These are phyloP conservation scores for Brassica nigra DNA, from an alignment of 345 rosid species.

Conservation along the genomic window DNA sequence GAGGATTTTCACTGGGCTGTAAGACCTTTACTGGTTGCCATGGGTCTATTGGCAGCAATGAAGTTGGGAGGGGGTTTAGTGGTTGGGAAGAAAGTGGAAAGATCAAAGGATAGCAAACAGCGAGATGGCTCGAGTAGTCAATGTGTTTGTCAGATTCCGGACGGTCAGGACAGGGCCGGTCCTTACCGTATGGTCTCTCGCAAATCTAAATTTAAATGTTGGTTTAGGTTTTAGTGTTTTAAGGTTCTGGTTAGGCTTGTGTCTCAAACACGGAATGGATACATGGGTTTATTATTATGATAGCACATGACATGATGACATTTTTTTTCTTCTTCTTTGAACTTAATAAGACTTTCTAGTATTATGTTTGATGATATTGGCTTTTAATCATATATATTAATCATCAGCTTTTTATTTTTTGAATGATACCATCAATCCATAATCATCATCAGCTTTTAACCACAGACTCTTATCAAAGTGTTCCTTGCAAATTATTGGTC, in stretches of 20 bases:
- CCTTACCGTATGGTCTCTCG: background rate
- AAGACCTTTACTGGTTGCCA: conserved; percentile 73
- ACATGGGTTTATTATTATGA: background rate
- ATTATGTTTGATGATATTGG: background rate
- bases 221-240: background rate
- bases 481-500: background rate
- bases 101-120: conserved; percentile 50
- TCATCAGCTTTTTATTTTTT: background rate
- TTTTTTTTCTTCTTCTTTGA: background rate
- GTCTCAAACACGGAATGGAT: background rate
- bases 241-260: background rate
- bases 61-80: conserved; percentile 53
- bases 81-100: conserved; percentile 53
- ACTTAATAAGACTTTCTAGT: background rate
- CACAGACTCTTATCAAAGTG: background rate
- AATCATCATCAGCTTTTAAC: background rate
- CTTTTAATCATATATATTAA: background rate
- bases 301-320: background rate
- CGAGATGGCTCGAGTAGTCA: conserved; percentile 23
- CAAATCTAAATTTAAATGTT: background rate
- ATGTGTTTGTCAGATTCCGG: conserved; percentile 11
- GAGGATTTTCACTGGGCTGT: conserved; percentile 96
- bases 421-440: no score
- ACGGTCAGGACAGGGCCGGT: background rate
- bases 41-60: conserved; percentile 68